phyloP scores from a whole-genome alignment of 495 filamentous ascomycete species.

The Tetracladium marchalianum region DNA sequence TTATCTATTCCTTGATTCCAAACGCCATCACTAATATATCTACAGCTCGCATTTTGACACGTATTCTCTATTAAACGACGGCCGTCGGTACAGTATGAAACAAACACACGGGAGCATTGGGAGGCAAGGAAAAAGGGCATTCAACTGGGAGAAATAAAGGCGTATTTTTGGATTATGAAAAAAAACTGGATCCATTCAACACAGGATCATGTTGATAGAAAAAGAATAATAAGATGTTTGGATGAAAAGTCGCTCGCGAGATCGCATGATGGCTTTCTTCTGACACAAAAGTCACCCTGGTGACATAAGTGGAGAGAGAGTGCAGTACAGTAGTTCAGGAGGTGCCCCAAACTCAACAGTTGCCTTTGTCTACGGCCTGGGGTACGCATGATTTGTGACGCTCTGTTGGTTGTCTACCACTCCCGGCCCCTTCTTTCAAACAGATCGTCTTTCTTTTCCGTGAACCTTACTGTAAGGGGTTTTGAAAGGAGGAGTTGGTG shows the following conservation, averaged over 20 bases:
- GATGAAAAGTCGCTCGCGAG: no score
- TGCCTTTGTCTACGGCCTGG: no score
- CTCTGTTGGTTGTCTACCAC: no score
- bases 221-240: not conserved
- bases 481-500: no score
- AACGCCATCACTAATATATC: slow-evolving; percentile 3
- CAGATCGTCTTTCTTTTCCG: no score
- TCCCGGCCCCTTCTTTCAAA: no score
- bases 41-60: slow-evolving; percentile 73
- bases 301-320: not conserved
- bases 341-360: not conserved
- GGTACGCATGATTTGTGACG: no score
- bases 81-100: not conserved
- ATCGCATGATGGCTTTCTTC: not conserved
- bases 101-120: not conserved
- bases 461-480: no score
- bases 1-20: not conserved
- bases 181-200: slow-evolving; percentile 15
- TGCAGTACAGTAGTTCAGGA: not conserved
- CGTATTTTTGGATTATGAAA: slow-evolving; percentile 5
- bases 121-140: slow-evolving; percentile 9
- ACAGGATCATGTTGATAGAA: not conserved
- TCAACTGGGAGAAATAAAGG: slow-evolving; percentile 14
- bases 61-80: slow-evolving; percentile 68
- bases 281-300: not conserved